Conservation (phyloP, 768 basidiomycete species). For the Lactarius evosmus region DNA sequence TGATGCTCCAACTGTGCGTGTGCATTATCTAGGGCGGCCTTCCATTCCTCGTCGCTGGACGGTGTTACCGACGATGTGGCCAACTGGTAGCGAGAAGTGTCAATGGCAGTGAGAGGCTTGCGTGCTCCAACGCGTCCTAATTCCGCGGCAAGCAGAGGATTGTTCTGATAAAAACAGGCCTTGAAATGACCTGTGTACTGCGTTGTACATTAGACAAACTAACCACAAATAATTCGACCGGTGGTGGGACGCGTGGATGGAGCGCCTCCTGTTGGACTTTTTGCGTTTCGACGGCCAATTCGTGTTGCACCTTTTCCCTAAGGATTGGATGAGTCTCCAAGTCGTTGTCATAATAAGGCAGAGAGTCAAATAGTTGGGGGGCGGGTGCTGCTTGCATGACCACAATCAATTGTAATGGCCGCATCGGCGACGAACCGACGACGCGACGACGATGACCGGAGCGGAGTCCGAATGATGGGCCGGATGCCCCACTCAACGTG, state of each 20-base stretch:
- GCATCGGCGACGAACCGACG: not conserved
- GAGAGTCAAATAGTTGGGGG: slow-evolving; percentile 65
- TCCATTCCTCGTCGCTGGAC: slow-evolving; percentile 75
- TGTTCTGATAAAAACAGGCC: slow-evolving; percentile 45
- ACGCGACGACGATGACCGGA: slow-evolving; percentile 2
- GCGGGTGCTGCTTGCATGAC: slow-evolving; percentile 18
- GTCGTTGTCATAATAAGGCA: slow-evolving; percentile 95
- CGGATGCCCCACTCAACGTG: slow-evolving; percentile 11
- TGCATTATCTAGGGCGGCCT: slow-evolving; percentile 68
- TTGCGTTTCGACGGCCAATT: slow-evolving; percentile 64
- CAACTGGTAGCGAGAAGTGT: slow-evolving; percentile 69
- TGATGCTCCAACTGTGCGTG: slow-evolving; percentile 85
- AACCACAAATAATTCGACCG: slow-evolving; percentile 65
- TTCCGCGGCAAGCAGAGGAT: slow-evolving; percentile 68
- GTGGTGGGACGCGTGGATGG: slow-evolving; percentile 70
- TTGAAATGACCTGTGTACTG: not conserved
- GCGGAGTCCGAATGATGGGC: slow-evolving; percentile 26
- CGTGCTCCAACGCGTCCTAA: slow-evolving; percentile 69
- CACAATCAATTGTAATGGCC: not conserved
- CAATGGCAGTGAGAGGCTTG: slow-evolving; percentile 62
- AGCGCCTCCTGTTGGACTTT: slow-evolving; percentile 51
- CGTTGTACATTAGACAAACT: slow-evolving; percentile 34
- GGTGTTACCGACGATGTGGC: slow-evolving; percentile 61
- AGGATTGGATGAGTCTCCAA: slow-evolving; percentile 70
- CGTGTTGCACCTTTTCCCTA: slow-evolving; percentile 71